Evolutionary conservation across 2,329 filamentous ascomycete species (phyloP).

Genomic region (Hortaea werneckii): DNA sequence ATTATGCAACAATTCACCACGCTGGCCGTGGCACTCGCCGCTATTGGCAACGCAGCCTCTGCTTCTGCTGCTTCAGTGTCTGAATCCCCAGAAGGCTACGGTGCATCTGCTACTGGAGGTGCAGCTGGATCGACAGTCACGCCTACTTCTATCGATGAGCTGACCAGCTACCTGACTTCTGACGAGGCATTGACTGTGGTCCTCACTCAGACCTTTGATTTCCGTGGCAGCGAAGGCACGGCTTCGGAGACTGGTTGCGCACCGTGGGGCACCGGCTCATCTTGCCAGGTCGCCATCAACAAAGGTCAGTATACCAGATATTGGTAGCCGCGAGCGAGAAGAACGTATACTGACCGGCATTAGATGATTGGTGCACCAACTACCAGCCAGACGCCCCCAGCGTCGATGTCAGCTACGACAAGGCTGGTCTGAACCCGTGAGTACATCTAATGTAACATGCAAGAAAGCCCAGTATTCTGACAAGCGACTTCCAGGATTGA

Average conservation of each 20-base stretch:
- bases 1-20: no score
- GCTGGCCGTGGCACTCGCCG: no score
- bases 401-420: constrained; percentile 39
- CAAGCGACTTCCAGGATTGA: no score
- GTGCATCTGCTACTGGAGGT: constrained; percentile 49
- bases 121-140: constrained; percentile 36
- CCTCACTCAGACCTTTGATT: constrained; percentile 45
- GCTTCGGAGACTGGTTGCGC: constrained; percentile 46
- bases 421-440: constrained; percentile 35
- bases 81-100: constrained; percentile 38
- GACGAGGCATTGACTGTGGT: constrained; percentile 46
- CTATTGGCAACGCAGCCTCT: neutral
- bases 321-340: no score
- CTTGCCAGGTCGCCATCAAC: constrained; percentile 52
- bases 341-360: no score
- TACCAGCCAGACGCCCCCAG: constrained; percentile 21
- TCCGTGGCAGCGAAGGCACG: constrained; percentile 46
- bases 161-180: constrained; percentile 50
- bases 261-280: constrained; percentile 39
- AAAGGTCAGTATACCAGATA: constrained; percentile 19
- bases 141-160: constrained; percentile 38
- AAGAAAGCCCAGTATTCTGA: no score
- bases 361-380: constrained; percentile 47
- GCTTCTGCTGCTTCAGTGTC: constrained; percentile 2
- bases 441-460: no score